Conservation (phyloP, 2,329 filamentous ascomycete genomes). For the Aschersonia sp. region DNA sequence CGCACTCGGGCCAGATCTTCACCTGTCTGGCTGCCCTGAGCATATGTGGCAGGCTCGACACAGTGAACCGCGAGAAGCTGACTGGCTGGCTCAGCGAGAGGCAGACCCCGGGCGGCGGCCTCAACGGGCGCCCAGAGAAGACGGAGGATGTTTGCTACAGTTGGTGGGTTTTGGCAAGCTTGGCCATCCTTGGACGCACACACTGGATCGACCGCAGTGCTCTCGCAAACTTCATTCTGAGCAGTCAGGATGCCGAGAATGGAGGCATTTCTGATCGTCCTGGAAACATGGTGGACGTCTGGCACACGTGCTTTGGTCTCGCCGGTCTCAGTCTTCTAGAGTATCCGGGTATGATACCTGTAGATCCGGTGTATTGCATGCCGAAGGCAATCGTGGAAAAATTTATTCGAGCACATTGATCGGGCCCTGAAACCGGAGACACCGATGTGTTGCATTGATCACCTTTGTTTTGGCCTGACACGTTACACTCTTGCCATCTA, state of each 20-base stretch:
- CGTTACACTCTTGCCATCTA: too few relatives aligned
- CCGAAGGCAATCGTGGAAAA: constrained; percentile 51
- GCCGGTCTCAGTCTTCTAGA: constrained; percentile 76
- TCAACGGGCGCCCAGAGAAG: constrained; percentile 94
- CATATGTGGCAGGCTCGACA: constrained; percentile 68
- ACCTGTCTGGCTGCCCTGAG: constrained; percentile 80
- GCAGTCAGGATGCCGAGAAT: constrained; percentile 70
- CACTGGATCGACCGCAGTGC: constrained; percentile 88
- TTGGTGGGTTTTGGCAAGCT: constrained; percentile 93
- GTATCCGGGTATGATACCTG: constrained; percentile 59
- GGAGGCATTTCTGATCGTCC: constrained; percentile 86
- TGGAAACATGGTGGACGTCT: constrained; percentile 92
- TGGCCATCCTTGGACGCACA: constrained; percentile 73
- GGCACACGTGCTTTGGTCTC: constrained; percentile 83
- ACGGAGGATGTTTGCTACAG: constrained; percentile 95
- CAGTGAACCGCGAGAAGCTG: constrained; percentile 69
- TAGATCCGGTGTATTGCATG: constrained; percentile 83
- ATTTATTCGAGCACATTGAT: constrained; percentile 21
- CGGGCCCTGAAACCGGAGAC: neutral
- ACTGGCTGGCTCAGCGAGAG: constrained; percentile 87
- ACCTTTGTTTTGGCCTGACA: too few relatives aligned
- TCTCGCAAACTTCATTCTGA: constrained; percentile 68
- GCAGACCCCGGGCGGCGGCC: constrained; percentile 70
- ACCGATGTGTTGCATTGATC: neutral
- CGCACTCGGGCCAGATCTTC: constrained; percentile 89